Conservation (phyloP, 2,329 filamentous ascomycete genomes). For the Aphanocladium album region DNA sequence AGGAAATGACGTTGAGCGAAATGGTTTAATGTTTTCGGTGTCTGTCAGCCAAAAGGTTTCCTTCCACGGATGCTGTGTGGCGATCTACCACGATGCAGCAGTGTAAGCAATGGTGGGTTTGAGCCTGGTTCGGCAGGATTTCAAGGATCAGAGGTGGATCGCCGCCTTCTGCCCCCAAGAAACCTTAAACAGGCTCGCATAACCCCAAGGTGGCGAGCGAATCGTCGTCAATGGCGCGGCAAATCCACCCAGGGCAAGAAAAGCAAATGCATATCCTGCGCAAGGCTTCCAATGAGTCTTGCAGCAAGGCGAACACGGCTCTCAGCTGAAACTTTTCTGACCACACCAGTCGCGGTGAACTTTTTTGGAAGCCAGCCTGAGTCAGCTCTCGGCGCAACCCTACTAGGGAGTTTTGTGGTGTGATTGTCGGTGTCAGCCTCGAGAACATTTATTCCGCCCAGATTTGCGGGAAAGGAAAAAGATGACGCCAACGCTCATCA, state of each 20-base stretch:
- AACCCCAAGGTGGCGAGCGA: not conserved
- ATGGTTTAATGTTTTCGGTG: not conserved
- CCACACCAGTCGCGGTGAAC: not conserved
- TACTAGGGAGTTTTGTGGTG: not conserved
- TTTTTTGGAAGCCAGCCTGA: conserved; percentile 2
- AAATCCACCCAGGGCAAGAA: not conserved
- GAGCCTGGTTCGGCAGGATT: not conserved
- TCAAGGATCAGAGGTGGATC: not conserved
- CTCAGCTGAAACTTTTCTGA: conserved; percentile 3
- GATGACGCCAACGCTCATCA: not conserved
- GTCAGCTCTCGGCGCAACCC: conserved; percentile 1
- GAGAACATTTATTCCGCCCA: not conserved
- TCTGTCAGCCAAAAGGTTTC: not conserved
- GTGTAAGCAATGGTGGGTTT: conserved; percentile 1
- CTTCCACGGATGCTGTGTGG: not conserved
- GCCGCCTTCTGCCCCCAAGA: not conserved
- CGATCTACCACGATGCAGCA: not conserved
- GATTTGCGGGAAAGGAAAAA: not conserved
- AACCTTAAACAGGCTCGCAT: not conserved
- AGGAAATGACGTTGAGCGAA: no score
- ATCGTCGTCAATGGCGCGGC: not conserved
- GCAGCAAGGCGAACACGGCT: not conserved
- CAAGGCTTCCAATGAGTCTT: not conserved
- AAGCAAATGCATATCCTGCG: not conserved
- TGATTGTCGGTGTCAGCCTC: conserved; percentile 6